Percentiles rank a stretch among this genome's conserved stretches.
Evolutionary conservation across 495 filamentous ascomycete genomes (phyloP).

Genomic region (Hapsidospora chrysogenum): DNA sequence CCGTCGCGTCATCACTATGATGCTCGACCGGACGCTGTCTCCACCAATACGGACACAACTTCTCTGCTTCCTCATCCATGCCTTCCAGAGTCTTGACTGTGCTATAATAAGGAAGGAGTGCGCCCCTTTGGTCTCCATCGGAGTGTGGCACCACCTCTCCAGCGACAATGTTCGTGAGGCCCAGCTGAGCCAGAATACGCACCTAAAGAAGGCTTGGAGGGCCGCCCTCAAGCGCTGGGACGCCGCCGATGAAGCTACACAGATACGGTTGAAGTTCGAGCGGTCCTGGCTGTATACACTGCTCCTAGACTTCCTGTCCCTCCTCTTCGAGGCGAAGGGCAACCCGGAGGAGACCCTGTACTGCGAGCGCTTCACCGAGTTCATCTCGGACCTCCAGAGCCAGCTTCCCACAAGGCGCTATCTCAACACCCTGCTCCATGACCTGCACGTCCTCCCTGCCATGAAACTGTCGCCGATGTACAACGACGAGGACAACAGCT

Average conservation of each 20-base stretch:
- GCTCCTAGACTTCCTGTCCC: conserved; percentile 63
- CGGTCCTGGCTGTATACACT: conserved; percentile 85
- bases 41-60: conserved; percentile 59
- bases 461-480: conserved; percentile 67
- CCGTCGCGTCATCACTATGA: conserved; percentile 78
- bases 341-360: conserved; percentile 39
- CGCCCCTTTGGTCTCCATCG: conserved; percentile 84
- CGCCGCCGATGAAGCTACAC: conserved; percentile 60
- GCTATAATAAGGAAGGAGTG: conserved; percentile 84
- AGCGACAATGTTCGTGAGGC: conserved; percentile 36
- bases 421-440: conserved; percentile 79
- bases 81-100: conserved; percentile 90
- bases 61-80: conserved; percentile 70
- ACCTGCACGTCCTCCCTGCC: conserved; percentile 75
- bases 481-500: conserved; percentile 50
- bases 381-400: conserved; percentile 79
- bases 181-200: conserved; percentile 48
- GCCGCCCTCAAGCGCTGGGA: conserved; percentile 77
- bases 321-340: conserved; percentile 42
- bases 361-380: conserved; percentile 84
- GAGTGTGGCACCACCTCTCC: conserved; percentile 85
- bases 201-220: conserved; percentile 79
- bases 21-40: conserved; percentile 59
- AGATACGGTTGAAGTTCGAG: conserved; percentile 76
- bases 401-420: conserved; percentile 90